phyloP scores from a whole-genome alignment of 768 basidiomycete species.

The Pleurotus eryngii region DNA sequence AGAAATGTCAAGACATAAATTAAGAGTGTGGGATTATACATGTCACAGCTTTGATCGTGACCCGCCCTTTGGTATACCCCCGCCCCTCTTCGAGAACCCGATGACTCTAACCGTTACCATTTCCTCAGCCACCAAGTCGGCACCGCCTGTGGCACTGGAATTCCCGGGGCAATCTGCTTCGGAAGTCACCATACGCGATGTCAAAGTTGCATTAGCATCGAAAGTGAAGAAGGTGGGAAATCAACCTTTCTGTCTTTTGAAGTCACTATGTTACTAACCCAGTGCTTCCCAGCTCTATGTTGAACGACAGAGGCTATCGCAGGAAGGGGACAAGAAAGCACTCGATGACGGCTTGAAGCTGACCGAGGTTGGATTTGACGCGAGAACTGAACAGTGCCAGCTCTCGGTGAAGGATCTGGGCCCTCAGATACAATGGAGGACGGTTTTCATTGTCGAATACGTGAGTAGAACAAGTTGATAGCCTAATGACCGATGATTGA shows the following conservation, averaged over 20 bases:
- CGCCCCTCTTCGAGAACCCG: too few species aligned
- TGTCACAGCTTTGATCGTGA: too few species aligned
- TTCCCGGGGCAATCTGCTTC: slow-evolving; percentile 25
- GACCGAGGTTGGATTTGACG: slow-evolving; percentile 48
- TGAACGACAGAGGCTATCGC: slow-evolving; percentile 69
- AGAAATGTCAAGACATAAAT: too few species aligned
- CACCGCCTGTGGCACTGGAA: slow-evolving; percentile 48
- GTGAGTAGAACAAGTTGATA: slow-evolving; percentile 43
- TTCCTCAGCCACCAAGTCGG: slow-evolving; percentile 43
- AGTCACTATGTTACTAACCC: not conserved
- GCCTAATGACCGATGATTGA: not conserved
- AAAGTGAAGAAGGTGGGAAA: slow-evolving; percentile 34
- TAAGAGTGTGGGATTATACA: too few species aligned
- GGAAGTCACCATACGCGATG: slow-evolving; percentile 58
- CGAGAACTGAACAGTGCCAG: slow-evolving; percentile 44
- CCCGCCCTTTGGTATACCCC: too few species aligned
- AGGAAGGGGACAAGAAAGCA: slow-evolving; percentile 57
- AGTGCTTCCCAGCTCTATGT: slow-evolving; percentile 53
- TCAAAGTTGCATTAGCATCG: slow-evolving; percentile 61
- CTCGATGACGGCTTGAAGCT: slow-evolving; percentile 65
- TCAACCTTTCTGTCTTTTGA: not conserved
- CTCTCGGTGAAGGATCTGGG: slow-evolving; percentile 88
- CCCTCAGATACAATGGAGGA: slow-evolving; percentile 83
- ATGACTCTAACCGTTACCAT: slow-evolving; percentile 45
- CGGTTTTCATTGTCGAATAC: slow-evolving; percentile 93